Conservation (phyloP, 1,139 yeast genomes). For the Yamadazyma epiphylla region DNA sequence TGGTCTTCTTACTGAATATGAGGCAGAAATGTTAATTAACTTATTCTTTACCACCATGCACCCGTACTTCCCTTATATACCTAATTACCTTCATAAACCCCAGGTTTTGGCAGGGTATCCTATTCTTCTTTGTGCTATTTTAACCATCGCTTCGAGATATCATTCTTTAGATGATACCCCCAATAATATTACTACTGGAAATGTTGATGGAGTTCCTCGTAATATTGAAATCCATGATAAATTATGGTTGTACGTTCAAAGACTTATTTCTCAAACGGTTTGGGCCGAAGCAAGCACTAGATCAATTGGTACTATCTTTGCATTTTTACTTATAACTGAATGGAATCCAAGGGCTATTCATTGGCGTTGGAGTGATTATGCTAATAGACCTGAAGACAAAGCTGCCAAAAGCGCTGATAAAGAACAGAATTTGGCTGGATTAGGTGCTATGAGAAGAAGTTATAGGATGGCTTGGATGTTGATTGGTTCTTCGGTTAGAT, state of each 20-base stretch:
- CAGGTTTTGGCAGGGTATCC: constrained; percentile 74
- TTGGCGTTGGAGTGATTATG: constrained; percentile 85
- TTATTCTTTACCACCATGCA: constrained; percentile 77
- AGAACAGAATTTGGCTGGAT: constrained; percentile 61
- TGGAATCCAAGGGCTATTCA: constrained; percentile 96
- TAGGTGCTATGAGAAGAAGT: constrained; percentile 82
- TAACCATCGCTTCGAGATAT: constrained; percentile 77
- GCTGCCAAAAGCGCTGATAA: constrained; percentile 13
- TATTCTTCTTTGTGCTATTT: constrained; percentile 70
- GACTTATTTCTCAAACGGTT: constrained; percentile 77
- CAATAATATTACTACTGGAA: constrained; percentile 18
- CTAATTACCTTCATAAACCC: constrained; percentile 65
- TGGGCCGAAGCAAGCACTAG: constrained; percentile 95
- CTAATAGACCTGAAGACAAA: constrained; percentile 51
- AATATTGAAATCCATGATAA: constrained; percentile 69
- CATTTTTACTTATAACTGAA: constrained; percentile 83
- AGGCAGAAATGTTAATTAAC: constrained; percentile 60
- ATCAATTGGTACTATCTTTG: constrained; percentile 80
- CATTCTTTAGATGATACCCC: constrained; percentile 48
- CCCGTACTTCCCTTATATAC: constrained; percentile 87
- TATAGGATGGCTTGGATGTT: constrained; percentile 94
- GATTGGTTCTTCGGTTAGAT: constrained; percentile 78
- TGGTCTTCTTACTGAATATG: constrained; percentile 61
- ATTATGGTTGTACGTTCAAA: constrained; percentile 80
- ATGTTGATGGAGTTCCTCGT: constrained; percentile 31